These are phyloP conservation scores for Trypanosoma brucei DNA, from an alignment of 208 protist genomes.

Conservation along the genomic window DNA sequence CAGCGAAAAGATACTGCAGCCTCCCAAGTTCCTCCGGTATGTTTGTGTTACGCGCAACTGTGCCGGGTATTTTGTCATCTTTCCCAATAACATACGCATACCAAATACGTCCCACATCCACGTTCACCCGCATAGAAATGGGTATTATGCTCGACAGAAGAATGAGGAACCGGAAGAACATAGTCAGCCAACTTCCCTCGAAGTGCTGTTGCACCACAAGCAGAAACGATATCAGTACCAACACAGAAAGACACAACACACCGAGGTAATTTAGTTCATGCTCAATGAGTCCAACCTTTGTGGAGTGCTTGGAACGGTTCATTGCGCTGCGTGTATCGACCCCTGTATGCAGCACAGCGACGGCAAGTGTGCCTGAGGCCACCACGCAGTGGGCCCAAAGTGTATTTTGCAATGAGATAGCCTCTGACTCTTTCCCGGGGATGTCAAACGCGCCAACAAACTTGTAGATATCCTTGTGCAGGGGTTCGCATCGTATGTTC, in stretches of 20 bases:
- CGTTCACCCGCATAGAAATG: conserved; percentile 96
- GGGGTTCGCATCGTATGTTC: conserved; percentile 65
- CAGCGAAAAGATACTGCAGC: conserved; percentile 96
- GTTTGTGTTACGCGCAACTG: conserved; percentile 93
- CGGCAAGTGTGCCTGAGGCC: conserved; percentile 83
- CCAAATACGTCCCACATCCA: conserved; percentile 97
- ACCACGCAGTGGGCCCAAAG: conserved; percentile 97
- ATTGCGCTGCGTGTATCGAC: conserved; percentile 93
- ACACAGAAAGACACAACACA: conserved; percentile 83
- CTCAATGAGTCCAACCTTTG: conserved; percentile 94
- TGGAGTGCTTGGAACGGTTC: conserved; percentile 90
- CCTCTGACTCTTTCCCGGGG: conserved; percentile 55
- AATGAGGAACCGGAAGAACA: conserved; percentile 94
- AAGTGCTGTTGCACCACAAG: conserved; percentile 65
- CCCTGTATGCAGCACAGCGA: conserved; percentile 92
- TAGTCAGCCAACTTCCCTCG: conserved; percentile 83
- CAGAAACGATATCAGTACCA: conserved; percentile 58
- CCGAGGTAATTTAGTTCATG: conserved; percentile 94
- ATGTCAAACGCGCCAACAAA: conserved; percentile 90
- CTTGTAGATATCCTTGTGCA: conserved; percentile 96
- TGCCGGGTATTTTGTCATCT: conserved; percentile 79
- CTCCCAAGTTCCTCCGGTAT: conserved; percentile 98
- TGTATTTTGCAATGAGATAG: conserved; percentile 92
- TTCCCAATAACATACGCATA: conserved; percentile 93
- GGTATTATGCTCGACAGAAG: conserved; percentile 98